A percentile compares a stretch with the other conserved stretches of the same genome.
These are phyloP conservation scores for Rhynchospora pubera DNA, from an alignment of 176 grass and related monocot species.

Conservation along the genomic window DNA sequence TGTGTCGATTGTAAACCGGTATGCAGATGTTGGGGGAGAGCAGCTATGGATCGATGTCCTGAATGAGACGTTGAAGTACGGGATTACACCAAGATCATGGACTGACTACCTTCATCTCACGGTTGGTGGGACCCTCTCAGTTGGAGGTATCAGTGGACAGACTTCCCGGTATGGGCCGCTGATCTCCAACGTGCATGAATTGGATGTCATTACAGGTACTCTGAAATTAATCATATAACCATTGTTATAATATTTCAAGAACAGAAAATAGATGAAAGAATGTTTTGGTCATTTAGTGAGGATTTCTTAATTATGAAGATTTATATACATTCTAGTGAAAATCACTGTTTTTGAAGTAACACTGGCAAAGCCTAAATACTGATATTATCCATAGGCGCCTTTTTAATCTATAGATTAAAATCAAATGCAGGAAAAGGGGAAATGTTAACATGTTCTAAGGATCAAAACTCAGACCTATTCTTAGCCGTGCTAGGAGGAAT, in stretches of 20 bases:
- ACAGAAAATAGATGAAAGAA: neutral
- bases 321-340: no score
- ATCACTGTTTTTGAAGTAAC: neutral
- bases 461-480: slow-evolving; percentile 55
- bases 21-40: slow-evolving; percentile 93
- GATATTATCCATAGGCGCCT: neutral
- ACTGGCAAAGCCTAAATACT: neutral
- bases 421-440: slow-evolving; percentile 44
- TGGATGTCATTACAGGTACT: slow-evolving; percentile 91
- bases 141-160: slow-evolving; percentile 82
- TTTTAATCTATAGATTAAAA: neutral
- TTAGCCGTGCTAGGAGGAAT: slow-evolving; percentile 59
- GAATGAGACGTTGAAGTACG: slow-evolving; percentile 32
- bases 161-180: slow-evolving; percentile 65
- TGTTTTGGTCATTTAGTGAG: neutral
- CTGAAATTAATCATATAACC: neutral
- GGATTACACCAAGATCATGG: slow-evolving; percentile 62
- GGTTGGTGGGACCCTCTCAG: slow-evolving; percentile 88
- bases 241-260: neutral
- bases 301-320: neutral
- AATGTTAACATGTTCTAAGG: slow-evolving; percentile 55
- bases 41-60: slow-evolving; percentile 83
- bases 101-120: slow-evolving; percentile 88
- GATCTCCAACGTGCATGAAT: slow-evolving; percentile 68
- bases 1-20: slow-evolving; percentile 32